Conservation (phyloP, 148 eudicot genomes). For the Camellia granthamiana region DNA sequence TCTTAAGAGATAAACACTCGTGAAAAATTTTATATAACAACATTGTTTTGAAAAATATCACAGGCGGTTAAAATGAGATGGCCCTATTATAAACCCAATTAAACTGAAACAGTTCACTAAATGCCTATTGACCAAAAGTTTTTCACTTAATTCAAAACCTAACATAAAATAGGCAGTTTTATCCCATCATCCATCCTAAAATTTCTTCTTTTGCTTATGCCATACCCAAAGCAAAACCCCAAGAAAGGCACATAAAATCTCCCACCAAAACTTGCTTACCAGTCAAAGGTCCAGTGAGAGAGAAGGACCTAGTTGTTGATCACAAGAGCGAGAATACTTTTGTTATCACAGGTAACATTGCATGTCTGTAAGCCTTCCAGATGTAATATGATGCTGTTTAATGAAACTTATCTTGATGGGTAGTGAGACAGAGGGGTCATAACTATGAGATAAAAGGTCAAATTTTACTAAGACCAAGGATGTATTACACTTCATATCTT, state of each 20-base stretch:
- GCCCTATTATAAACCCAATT: background rate
- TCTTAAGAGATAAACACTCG: background rate
- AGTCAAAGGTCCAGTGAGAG: background rate
- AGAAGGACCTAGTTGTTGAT: background rate
- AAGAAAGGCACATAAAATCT: background rate
- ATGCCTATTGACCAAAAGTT: background rate
- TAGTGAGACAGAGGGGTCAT: background rate
- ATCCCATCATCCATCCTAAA: background rate
- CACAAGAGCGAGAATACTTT: too few relatives aligned
- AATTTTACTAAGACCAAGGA: background rate
- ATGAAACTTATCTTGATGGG: background rate
- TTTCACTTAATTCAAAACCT: background rate
- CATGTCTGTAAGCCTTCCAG: background rate
- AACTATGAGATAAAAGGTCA: background rate
- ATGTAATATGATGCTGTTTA: background rate
- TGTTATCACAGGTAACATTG: background rate
- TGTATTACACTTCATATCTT: background rate
- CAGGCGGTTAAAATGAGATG: background rate
- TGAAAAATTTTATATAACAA: background rate
- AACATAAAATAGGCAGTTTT: background rate
- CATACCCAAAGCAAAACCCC: background rate
- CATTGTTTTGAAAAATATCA: background rate
- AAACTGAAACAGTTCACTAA: background rate
- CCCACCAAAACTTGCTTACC: slow-evolving; percentile 1
- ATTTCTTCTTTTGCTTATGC: background rate